Base-by-base conservation (phyloP, 345 rosid species). In the Hirschfeldia incana region DNA sequence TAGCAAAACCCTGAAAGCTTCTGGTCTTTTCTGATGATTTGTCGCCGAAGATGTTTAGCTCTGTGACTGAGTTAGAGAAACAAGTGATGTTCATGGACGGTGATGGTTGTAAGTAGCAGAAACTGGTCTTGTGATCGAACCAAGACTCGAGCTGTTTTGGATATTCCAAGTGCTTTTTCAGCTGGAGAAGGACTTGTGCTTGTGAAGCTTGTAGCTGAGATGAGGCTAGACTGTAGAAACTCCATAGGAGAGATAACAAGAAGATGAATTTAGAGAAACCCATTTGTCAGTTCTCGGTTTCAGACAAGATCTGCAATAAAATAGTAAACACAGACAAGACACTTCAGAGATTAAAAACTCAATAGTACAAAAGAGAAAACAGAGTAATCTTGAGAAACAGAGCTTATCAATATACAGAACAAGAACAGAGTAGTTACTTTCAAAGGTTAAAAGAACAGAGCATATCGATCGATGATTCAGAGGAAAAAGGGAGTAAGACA, bases 121-220 rank as follows among this genome's bases (percentile, higher is more conserved):
- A 86, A 84, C 84, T 88, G 17, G 83, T 70, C 3, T 80, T 80
- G 75, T 70, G 94, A 82, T 77, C 86, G 32, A 65, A 77, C 97
- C 97, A 91, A 33, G 87, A 72, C 13, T 89, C 89, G n/a, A 91
- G 89, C 70, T 87, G 86, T 72, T 65, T 55, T 33, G 97, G 97
- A 68, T 84, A 89, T 81, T 89, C 90, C 65, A 91, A 83, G 59
- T 89, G 97, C 85, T 87, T 89, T 65, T 87, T 88, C 16, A 91
- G 70, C 83, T 91, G 97, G 55, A 87, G 92, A 59, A 91, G 92
- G 75, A 91, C 91, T 81, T 89, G 92, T 53, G 84, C 85, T 66
- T 91, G 90, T 63, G 97, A 91, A 59, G 90, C 88, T 81, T 91
- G 97, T 8, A 91, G 77, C 69, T 91, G 94, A 76, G 85, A 82